A percentile compares a stretch with the other conserved stretches of the same genome.
These are phyloP conservation scores for Mortierella sp. DNA, from an alignment of 371 early-diverging fungal species.

Conservation along the genomic window DNA sequence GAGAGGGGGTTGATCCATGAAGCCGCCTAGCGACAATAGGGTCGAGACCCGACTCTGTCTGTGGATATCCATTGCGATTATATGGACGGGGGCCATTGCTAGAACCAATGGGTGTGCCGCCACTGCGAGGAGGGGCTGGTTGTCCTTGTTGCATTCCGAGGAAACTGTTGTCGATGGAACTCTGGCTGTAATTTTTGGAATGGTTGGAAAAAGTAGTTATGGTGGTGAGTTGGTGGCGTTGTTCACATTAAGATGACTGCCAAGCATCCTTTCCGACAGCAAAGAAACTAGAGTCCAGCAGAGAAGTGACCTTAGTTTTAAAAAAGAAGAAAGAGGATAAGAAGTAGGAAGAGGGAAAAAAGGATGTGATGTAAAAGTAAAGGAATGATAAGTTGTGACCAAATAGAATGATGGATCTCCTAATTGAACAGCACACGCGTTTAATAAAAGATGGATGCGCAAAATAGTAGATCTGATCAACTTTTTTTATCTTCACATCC, in stretches of 20 bases:
- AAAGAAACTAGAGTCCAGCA: background rate
- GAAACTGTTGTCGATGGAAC: constrained; percentile 3
- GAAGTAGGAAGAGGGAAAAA: background rate
- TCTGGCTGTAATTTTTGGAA: constrained; percentile 7
- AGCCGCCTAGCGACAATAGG: constrained; percentile 21
- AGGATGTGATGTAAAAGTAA: constrained; percentile 2
- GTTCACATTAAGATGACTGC: constrained; percentile 19
- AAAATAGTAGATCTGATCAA: too few relatives aligned
- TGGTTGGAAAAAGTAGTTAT: constrained; percentile 3
- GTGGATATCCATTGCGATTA: constrained; percentile 41
- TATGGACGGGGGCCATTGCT: constrained; percentile 25
- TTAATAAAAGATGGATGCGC: too few relatives aligned
- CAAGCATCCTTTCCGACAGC: constrained; percentile 24
- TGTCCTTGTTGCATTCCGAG: constrained; percentile 20
- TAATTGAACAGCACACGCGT: too few relatives aligned
- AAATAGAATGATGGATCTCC: constrained; percentile 1
- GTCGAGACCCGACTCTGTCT: constrained; percentile 18
- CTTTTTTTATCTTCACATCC: too few relatives aligned
- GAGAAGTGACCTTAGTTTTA: background rate
- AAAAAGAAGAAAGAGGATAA: background rate
- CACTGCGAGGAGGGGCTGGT: constrained; percentile 3
- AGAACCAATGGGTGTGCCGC: background rate
- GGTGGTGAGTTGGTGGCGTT: background rate
- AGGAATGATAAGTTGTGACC: background rate
- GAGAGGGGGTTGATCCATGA: constrained; percentile 17